Evolutionary conservation across 108 stramenopile species (phyloP).

Genomic region (Aurantiochytrium sp.): DNA sequence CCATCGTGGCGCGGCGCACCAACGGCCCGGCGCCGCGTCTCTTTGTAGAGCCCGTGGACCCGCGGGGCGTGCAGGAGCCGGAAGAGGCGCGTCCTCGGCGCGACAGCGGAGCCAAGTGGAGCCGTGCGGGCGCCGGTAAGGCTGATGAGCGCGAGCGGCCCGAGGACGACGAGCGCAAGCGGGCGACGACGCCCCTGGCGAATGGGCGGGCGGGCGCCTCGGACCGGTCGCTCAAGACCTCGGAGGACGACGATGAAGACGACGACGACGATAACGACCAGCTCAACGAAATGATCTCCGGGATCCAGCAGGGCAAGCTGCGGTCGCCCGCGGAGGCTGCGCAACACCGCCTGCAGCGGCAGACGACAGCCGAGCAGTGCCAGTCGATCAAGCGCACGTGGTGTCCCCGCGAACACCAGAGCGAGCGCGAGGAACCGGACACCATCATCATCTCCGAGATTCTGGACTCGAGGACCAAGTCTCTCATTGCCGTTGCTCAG

Average conservation of each 20-base stretch:
- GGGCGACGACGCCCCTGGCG: background rate
- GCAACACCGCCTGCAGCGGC: background rate
- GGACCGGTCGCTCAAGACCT: too few relatives aligned
- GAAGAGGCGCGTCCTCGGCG: background rate
- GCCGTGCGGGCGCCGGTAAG: too few relatives aligned
- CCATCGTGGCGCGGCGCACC: background rate
- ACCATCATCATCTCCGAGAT: constrained; percentile 47
- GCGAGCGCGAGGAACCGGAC: background rate
- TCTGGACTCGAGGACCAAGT: constrained; percentile 50
- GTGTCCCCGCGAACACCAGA: constrained; percentile 15
- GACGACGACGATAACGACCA: background rate
- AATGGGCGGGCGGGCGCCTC: too few relatives aligned
- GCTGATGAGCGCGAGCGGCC: too few relatives aligned
- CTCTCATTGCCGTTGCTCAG: constrained; percentile 44
- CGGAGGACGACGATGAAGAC: background rate
- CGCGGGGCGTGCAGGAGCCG: background rate
- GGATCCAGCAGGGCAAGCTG: background rate
- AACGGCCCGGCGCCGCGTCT: background rate
- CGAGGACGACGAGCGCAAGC: background rate
- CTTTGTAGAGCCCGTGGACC: background rate
- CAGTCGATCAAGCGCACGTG: background rate
- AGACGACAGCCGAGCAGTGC: background rate
- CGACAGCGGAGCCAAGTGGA: too few relatives aligned
- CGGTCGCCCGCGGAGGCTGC: background rate
- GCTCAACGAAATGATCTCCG: background rate